Evolutionary conservation across 495 filamentous ascomycete genomes (phyloP).

Genomic region (Annulohypoxylon moriforme): DNA sequence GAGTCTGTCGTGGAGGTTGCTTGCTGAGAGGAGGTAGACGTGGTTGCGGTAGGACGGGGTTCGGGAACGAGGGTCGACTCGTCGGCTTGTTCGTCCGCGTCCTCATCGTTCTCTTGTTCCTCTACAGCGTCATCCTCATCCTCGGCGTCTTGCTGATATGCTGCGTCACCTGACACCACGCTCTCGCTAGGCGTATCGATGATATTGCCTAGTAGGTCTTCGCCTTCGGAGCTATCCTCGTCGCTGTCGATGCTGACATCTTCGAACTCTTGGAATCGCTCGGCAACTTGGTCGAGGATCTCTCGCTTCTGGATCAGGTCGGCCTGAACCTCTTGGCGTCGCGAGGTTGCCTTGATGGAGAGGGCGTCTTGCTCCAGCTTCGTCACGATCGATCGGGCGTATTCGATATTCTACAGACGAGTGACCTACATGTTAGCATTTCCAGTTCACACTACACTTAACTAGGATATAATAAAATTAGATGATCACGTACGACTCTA

Average conservation of each 20-base stretch:
- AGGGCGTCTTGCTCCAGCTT: constrained; percentile 79
- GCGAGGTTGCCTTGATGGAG: constrained; percentile 70
- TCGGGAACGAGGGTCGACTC: constrained; percentile 32
- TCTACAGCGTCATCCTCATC: constrained; percentile 15
- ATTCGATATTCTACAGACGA: constrained; percentile 74
- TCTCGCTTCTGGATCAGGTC: constrained; percentile 74
- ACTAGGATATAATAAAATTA: background rate
- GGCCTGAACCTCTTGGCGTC: constrained; percentile 72
- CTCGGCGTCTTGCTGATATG: constrained; percentile 28
- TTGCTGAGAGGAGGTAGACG: constrained; percentile 11
- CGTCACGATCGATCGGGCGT: constrained; percentile 79
- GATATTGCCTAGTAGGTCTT: constrained; percentile 62
- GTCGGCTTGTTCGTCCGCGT: constrained; percentile 11
- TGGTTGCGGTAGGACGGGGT: constrained; percentile 10
- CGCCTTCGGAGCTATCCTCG: constrained; percentile 60
- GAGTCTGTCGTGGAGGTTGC: constrained; percentile 21
- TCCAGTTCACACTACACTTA: background rate
- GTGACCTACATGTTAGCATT: constrained; percentile 12
- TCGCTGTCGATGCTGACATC: constrained; percentile 61
- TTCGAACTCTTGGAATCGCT: constrained; percentile 70
- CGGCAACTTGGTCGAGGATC: constrained; percentile 66
- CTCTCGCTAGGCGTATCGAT: constrained; percentile 62
- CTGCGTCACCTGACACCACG: constrained; percentile 51
- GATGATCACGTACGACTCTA: constrained; percentile 62
- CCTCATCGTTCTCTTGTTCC: constrained; percentile 25